phyloP scores from a whole-genome alignment of 2,329 filamentous ascomycete species.

The Fusarium dimerum region DNA sequence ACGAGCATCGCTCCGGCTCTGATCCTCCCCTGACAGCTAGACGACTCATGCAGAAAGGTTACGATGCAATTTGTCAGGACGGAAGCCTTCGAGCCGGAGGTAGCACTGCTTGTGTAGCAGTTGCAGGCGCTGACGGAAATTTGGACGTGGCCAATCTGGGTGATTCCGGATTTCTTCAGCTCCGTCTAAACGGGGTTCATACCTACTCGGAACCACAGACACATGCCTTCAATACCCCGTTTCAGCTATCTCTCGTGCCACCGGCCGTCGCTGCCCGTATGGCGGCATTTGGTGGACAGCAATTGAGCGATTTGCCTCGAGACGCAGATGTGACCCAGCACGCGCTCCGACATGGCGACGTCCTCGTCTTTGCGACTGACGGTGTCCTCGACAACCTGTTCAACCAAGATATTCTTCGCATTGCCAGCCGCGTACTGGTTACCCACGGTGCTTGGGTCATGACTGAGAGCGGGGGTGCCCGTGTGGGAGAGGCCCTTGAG shows the following conservation, averaged over 20 bases:
- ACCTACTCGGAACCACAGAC: slow-evolving; percentile 84
- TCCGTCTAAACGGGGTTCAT: slow-evolving; percentile 83
- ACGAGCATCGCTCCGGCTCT: slow-evolving; percentile 50
- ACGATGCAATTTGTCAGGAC: slow-evolving; percentile 78
- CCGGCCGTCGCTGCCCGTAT: slow-evolving; percentile 76
- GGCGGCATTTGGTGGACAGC: slow-evolving; percentile 78
- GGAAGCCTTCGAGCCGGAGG: slow-evolving; percentile 76
- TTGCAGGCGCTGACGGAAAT: slow-evolving; percentile 70
- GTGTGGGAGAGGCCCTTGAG: slow-evolving; percentile 62
- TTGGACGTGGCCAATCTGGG: slow-evolving; percentile 92
- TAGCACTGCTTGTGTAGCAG: slow-evolving; percentile 87
- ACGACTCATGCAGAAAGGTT: slow-evolving; percentile 78
- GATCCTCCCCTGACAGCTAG: slow-evolving; percentile 57
- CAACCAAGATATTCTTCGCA: slow-evolving; percentile 81
- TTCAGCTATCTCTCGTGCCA: slow-evolving; percentile 87
- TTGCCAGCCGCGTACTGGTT: slow-evolving; percentile 77
- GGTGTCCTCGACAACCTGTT: slow-evolving; percentile 96
- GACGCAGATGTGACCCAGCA: slow-evolving; percentile 82
- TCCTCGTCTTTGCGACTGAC: slow-evolving; percentile 91
- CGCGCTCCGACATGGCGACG: slow-evolving; percentile 81
- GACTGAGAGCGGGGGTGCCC: slow-evolving; percentile 59
- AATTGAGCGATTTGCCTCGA: slow-evolving; percentile 78
- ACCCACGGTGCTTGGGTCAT: slow-evolving; percentile 72
- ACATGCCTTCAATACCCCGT: slow-evolving; percentile 97
- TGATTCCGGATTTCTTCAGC: slow-evolving; percentile 89